A percentile compares a stretch with the other conserved stretches of the same genome.
Conservation (phyloP, 805 yeast genomes). For the Lipomyces kockii region DNA sequence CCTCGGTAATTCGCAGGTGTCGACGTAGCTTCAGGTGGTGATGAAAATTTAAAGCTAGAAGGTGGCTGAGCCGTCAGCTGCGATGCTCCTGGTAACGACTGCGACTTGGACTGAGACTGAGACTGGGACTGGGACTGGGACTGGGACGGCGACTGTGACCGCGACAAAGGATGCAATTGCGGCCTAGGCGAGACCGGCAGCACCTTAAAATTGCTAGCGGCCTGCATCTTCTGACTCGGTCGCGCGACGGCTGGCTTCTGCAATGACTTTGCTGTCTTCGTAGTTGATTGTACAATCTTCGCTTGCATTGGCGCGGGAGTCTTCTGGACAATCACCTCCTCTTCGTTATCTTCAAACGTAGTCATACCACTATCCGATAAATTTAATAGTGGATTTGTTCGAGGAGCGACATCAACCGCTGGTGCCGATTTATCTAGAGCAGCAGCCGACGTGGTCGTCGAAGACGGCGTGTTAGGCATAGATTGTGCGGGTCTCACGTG, state of each 20-base stretch:
- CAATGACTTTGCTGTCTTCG: neutral
- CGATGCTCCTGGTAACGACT: neutral
- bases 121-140: no score
- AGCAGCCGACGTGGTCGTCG: slow-evolving; percentile 4
- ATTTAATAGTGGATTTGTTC: neutral
- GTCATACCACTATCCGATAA: neutral
- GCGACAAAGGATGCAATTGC: neutral
- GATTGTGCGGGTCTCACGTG: slow-evolving; percentile 10
- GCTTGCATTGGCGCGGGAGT: slow-evolving; percentile 9
- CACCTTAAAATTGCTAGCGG: neutral
- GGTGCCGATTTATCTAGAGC: neutral
- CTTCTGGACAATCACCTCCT: slow-evolving; percentile 15
- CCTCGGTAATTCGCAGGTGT: slow-evolving; percentile 3
- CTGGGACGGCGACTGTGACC: no score
- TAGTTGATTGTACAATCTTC: neutral
- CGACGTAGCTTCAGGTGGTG: slow-evolving; percentile 16
- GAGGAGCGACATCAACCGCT: neutral
- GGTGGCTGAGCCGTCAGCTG: slow-evolving; percentile 6
- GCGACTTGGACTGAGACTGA: neutral
- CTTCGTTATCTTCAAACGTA: slow-evolving; percentile 4
- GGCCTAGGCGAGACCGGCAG: neutral
- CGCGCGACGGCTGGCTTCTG: neutral
- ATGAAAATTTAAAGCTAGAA: slow-evolving; percentile 7
- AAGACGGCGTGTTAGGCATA: slow-evolving; percentile 12
- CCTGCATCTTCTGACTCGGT: neutral